Base-by-base conservation (phyloP, 495 filamentous ascomycete species). In the Penicillium maclennaniae region DNA sequence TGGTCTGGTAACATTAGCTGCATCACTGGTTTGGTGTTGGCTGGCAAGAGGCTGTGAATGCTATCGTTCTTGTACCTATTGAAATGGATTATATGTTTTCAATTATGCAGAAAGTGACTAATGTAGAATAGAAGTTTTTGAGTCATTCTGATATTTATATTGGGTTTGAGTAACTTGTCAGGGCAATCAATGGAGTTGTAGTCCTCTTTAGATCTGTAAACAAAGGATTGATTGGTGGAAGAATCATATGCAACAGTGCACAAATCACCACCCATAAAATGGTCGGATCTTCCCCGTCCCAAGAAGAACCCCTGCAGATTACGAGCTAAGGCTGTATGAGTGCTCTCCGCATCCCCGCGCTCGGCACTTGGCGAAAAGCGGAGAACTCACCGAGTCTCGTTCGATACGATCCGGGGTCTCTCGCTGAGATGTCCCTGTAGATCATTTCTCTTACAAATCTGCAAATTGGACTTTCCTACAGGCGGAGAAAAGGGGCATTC, bases 1-100 rank as follows among this genome's bases (percentile, higher is more conserved):
- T 79, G 72, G 74, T 66, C 62, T 19, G 72, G 73, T 12, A 81
- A 79, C 60, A 47, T 70, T 12, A 65, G 63, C 53, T 80, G 72
- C 34, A 54, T 71, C 42, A 67, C 62, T 47, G 68, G 49, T 26
- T 37, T 71, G 42, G 55, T 63, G 51, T 31, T 58, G 52, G 68
- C 67, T 7, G 58, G 56, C 25, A 68, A 64, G 59, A 60, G 47
- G 45, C 55, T 73, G 44, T 65, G 51, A 62, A 17, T 1, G n/a
- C 37, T 31, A 7, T 12, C 9, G 8, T 10, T 14, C 1, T 34
- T 34, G 31, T 12, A 34, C 31, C 14, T 34, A 12, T 34, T 34
- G 38, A 16, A 40, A n/a, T 7, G n/a, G 38, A 40, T 40, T 1
- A 20, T 40, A 1, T 19, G 20, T 16, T 4, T 16, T 4, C 16